These are phyloP conservation scores for Colletotrichum cordylinicola DNA, from an alignment of 2,329 filamentous ascomycete genomes.

Conservation along the genomic window DNA sequence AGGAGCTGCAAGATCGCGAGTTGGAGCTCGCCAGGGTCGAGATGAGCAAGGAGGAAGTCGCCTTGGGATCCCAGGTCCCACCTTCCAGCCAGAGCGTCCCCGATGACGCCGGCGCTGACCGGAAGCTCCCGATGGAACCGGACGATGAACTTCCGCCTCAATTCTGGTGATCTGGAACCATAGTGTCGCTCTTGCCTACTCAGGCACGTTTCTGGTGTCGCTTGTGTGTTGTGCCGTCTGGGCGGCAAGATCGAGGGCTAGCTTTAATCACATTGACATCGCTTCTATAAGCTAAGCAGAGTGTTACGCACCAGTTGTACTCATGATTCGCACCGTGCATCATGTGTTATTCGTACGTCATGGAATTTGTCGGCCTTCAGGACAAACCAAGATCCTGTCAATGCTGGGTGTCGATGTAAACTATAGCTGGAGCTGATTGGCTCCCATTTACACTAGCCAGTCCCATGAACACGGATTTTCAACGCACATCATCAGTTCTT, in stretches of 20 bases:
- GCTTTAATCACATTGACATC: not conserved
- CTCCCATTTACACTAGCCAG: not conserved
- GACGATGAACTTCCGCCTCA: not conserved
- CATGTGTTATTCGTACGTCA: no score
- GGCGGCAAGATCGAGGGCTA: not conserved
- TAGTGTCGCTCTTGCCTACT: not conserved
- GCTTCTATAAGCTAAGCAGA: not conserved
- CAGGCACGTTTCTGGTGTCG: not conserved
- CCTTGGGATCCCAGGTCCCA: not conserved
- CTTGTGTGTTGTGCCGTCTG: not conserved
- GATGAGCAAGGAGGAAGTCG: not conserved
- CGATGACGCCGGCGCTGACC: not conserved
- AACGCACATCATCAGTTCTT: not conserved
- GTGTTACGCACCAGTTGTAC: not conserved
- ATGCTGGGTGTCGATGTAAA: no score
- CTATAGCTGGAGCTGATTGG: not conserved
- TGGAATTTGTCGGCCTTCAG: no score
- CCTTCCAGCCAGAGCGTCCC: not conserved
- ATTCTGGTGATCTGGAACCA: not conserved
- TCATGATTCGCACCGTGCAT: not conserved
- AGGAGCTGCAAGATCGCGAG: not conserved
- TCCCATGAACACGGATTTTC: not conserved
- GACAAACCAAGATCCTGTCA: no score
- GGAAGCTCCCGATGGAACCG: not conserved
- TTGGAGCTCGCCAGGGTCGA: not conserved